Evolutionary conservation across 495 filamentous ascomycete species (phyloP).

Genomic region (Hyaloscypha bicolor): DNA sequence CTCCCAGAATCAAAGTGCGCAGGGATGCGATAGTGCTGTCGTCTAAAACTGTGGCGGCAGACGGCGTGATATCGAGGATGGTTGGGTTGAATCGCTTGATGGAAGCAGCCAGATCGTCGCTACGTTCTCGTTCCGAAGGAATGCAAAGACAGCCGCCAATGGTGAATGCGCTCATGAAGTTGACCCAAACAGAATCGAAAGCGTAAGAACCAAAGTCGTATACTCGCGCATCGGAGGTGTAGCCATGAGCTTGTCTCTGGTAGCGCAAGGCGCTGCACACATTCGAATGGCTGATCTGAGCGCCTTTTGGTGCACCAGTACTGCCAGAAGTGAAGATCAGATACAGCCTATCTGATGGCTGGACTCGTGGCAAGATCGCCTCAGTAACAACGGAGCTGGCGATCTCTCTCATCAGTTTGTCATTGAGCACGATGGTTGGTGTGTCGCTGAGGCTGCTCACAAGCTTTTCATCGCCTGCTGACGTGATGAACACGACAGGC

Average conservation of each 20-base stretch:
- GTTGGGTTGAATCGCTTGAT: no score
- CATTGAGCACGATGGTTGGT: no score
- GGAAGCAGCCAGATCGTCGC: neutral
- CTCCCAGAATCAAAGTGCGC: neutral
- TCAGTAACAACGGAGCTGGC: no score
- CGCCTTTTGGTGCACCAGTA: neutral
- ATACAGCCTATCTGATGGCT: constrained; percentile 26
- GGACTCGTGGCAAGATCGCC: constrained; percentile 16
- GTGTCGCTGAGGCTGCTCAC: no score
- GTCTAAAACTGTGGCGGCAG: neutral
- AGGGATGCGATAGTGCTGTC: neutral
- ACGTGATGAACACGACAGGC: no score
- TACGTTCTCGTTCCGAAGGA: neutral
- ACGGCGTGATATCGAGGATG: neutral
- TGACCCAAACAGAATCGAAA: neutral
- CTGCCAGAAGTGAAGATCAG: neutral
- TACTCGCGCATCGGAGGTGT: no score
- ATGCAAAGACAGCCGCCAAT: neutral
- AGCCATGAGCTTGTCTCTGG: no score
- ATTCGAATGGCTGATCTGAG: no score
- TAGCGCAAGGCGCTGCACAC: no score
- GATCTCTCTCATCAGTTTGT: no score
- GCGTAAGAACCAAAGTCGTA: neutral
- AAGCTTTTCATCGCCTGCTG: no score
- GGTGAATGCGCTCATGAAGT: neutral